Percentiles rank a stretch among this genome's conserved stretches.
Conservation (phyloP, 2,329 filamentous ascomycete species). For the Chalara sp. region DNA sequence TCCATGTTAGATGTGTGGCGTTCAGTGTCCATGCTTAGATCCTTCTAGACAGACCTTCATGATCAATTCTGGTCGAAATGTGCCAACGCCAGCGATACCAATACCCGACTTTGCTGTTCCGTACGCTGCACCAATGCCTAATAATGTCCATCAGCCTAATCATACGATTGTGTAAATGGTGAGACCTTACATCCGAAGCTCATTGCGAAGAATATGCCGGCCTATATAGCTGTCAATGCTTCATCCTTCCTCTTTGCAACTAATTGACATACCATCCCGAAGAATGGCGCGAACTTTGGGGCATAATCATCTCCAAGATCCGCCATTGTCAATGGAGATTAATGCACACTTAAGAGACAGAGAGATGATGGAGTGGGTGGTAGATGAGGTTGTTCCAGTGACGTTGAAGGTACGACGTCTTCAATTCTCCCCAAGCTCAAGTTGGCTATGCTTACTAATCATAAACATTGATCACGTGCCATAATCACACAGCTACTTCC, state of each 20-base stretch:
- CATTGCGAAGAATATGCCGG: conserved; percentile 75
- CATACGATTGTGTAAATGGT: conserved; percentile 16
- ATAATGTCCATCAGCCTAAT: conserved; percentile 17
- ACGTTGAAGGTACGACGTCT: conserved; percentile 6
- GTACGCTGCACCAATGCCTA: conserved; percentile 65
- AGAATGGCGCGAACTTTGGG: conserved; percentile 80
- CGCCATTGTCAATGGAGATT: conserved; percentile 37
- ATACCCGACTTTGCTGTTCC: conserved; percentile 86
- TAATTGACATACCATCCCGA: conserved; percentile 69
- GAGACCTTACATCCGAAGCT: conserved; percentile 67
- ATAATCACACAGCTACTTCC: too few relatives aligned
- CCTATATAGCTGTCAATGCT: conserved; percentile 40
- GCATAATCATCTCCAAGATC: conserved; percentile 46
- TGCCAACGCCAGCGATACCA: conserved; percentile 79
- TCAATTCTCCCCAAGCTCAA: too few relatives aligned
- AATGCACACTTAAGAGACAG: conserved; percentile 2
- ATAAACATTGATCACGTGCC: too few relatives aligned
- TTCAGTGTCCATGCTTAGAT: too few relatives aligned
- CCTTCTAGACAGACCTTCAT: conserved; percentile 62
- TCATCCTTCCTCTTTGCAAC: conserved; percentile 4
- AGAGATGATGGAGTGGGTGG: conserved; percentile 3
- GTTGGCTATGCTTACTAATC: too few relatives aligned
- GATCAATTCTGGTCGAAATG: conserved; percentile 78
- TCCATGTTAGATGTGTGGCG: background rate
- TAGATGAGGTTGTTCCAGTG: conserved; percentile 8